Conservation (phyloP, 495 filamentous ascomycete genomes). For the Aspergillus wentii region DNA sequence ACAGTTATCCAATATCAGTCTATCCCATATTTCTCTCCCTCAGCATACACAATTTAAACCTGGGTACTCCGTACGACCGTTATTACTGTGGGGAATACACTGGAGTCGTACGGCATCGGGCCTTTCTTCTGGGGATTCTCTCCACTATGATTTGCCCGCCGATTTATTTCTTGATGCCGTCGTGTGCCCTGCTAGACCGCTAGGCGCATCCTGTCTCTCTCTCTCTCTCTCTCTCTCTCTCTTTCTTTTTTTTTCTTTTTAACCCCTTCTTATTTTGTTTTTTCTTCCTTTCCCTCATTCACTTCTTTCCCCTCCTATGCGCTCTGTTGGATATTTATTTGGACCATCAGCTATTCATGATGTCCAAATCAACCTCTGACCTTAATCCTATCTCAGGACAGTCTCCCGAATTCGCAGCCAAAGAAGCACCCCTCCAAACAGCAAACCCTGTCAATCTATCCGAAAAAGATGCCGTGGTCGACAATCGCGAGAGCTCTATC, state of each 20-base stretch:
- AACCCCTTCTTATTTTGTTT: not conserved
- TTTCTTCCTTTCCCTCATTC: not conserved
- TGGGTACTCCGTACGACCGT: not conserved
- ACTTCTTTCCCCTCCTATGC: too few relatives aligned
- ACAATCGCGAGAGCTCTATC: slow-evolving; percentile 17
- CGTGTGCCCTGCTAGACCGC: not conserved
- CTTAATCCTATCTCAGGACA: too few relatives aligned
- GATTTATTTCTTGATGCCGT: slow-evolving; percentile 6
- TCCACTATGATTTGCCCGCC: slow-evolving; percentile 5
- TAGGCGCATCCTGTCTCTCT: not conserved
- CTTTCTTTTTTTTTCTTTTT: slow-evolving; percentile 2
- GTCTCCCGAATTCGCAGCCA: slow-evolving; percentile 9
- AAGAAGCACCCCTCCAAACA: slow-evolving; percentile 8
- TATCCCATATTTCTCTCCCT: too few relatives aligned
- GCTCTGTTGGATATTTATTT: too few relatives aligned
- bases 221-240: slow-evolving; percentile 1
- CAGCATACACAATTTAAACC: not conserved
- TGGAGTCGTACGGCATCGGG: slow-evolving; percentile 3
- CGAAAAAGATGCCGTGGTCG: slow-evolving; percentile 15
- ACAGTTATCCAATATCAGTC: too few relatives aligned
- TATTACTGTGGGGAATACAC: slow-evolving; percentile 3
- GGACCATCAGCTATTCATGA: too few relatives aligned
- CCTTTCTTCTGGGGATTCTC: too few relatives aligned
- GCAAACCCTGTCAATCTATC: slow-evolving; percentile 5
- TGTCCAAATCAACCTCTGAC: too few relatives aligned